phyloP scores from a whole-genome alignment of 2,329 filamentous ascomycete genomes.

The Diplodia scrobiculata region DNA sequence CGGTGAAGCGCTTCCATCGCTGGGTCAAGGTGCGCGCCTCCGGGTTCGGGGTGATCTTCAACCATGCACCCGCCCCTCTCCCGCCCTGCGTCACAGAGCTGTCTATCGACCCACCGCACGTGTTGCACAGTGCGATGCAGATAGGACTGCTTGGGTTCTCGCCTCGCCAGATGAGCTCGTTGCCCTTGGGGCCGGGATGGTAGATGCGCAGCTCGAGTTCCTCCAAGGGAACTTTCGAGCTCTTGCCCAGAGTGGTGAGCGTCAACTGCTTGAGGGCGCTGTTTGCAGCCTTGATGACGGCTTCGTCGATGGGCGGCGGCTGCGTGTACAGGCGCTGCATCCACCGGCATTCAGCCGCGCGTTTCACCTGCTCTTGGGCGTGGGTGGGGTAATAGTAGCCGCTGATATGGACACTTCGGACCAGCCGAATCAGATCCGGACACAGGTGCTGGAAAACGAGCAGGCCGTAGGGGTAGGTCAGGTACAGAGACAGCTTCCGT shows the following conservation, averaged over 20 bases:
- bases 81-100: slow-evolving; percentile 42
- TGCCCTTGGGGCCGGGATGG: slow-evolving; percentile 45
- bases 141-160: slow-evolving; percentile 34
- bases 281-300: slow-evolving; percentile 32
- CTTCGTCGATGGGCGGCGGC: slow-evolving; percentile 33
- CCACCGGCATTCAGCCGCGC: neutral
- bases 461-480: slow-evolving; percentile 48
- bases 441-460: slow-evolving; percentile 45
- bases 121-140: slow-evolving; percentile 37
- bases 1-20: slow-evolving; percentile 21
- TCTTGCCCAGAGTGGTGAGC: slow-evolving; percentile 34
- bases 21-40: slow-evolving; percentile 23
- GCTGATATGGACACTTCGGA: slow-evolving; percentile 46
- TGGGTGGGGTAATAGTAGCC: slow-evolving; percentile 39
- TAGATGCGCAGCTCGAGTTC: slow-evolving; percentile 46
- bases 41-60: slow-evolving; percentile 34
- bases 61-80: slow-evolving; percentile 39
- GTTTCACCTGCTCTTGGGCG: slow-evolving; percentile 20
- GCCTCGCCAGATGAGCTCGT: slow-evolving; percentile 44
- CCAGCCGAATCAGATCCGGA: slow-evolving; percentile 47
- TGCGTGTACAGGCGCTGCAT: slow-evolving; percentile 29
- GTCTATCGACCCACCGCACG: slow-evolving; percentile 44
- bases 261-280: slow-evolving; percentile 41
- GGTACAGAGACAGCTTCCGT: slow-evolving; percentile 43
- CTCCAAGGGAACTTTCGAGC: slow-evolving; percentile 34